Evolutionary conservation across 495 filamentous ascomycete species (phyloP).

Genomic region (Talaromyces nanjingensis): DNA sequence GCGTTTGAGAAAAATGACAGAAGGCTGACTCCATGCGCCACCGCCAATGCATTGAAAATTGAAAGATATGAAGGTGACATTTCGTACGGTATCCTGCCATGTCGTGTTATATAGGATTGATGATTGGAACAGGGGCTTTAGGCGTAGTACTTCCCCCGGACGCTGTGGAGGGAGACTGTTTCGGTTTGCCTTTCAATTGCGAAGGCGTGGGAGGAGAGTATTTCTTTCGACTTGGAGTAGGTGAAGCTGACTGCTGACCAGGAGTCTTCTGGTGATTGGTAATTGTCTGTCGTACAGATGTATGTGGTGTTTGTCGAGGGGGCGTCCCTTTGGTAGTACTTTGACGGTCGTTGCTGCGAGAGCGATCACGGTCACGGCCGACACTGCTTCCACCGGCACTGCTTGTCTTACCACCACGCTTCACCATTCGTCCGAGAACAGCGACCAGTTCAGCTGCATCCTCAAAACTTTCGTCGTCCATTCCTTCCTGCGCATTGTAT

Average conservation of each 20-base stretch:
- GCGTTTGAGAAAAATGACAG: neutral
- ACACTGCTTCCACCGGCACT: slow-evolving; percentile 24
- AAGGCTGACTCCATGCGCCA: slow-evolving; percentile 9
- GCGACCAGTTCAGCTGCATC: slow-evolving; percentile 71
- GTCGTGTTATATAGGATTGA: slow-evolving; percentile 2
- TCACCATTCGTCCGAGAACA: slow-evolving; percentile 71
- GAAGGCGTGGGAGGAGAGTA: slow-evolving; percentile 1
- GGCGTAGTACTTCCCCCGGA: slow-evolving; percentile 7
- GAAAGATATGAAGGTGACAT: neutral
- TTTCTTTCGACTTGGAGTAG: neutral
- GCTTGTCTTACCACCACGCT: slow-evolving; percentile 44
- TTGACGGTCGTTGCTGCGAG: slow-evolving; percentile 28
- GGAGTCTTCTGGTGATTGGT: neutral
- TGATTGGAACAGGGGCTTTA: slow-evolving; percentile 8
- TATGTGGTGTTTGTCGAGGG: slow-evolving; percentile 3
- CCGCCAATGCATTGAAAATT: slow-evolving; percentile 5
- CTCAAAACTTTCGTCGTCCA: slow-evolving; percentile 84
- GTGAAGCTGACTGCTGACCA: slow-evolving; percentile 1
- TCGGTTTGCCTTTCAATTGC: slow-evolving; percentile 5
- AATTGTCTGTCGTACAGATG: slow-evolving; percentile 1
- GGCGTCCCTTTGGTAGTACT: slow-evolving; percentile 12
- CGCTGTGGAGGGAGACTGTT: slow-evolving; percentile 6
- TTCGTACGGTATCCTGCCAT: neutral
- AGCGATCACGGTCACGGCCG: slow-evolving; percentile 21
- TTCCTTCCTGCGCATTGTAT: slow-evolving; percentile 81